Percentiles rank a stretch among this genome's conserved stretches.
Conservation (phyloP, 805 yeast genomes). For the Suhomyces sp. region DNA sequence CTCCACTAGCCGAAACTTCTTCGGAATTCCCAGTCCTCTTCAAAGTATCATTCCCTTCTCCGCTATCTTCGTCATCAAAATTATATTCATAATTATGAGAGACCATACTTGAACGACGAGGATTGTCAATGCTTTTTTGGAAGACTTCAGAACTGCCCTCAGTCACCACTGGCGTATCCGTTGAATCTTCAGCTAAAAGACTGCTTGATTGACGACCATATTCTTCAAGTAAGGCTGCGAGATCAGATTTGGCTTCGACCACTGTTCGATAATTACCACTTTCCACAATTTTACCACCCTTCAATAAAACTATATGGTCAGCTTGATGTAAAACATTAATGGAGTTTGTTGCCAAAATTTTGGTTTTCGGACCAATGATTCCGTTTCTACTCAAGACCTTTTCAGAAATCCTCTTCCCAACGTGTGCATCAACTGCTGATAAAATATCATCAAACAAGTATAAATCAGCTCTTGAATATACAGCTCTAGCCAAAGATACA, state of each 20-base stretch:
- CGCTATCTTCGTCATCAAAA: conserved; percentile 26
- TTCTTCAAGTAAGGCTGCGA: conserved; percentile 32
- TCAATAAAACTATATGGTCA: conserved; percentile 58
- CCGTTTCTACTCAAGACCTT: conserved; percentile 22
- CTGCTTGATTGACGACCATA: conserved; percentile 23
- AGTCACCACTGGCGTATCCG: conserved; percentile 13
- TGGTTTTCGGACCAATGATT: conserved; percentile 22
- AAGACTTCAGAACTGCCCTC: conserved; percentile 18
- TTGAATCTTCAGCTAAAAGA: conserved; percentile 12
- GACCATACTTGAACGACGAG: conserved; percentile 28
- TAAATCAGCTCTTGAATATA: conserved; percentile 26
- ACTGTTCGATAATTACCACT: conserved; percentile 50
- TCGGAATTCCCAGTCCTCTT: conserved; percentile 19
- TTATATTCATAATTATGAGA: conserved; percentile 33
- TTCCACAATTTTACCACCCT: conserved; percentile 55
- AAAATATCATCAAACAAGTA: conserved; percentile 26
- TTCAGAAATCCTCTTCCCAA: conserved; percentile 24
- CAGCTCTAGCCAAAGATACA: conserved; percentile 27
- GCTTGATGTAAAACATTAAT: conserved; percentile 42
- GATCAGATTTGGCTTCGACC: conserved; percentile 37
- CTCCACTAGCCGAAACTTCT: conserved; percentile 20
- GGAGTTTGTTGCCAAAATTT: conserved; percentile 27
- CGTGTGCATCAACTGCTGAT: conserved; percentile 29
- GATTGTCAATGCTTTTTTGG: conserved; percentile 14
- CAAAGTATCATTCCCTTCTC: conserved; percentile 7